Evolutionary conservation across 768 basidiomycete genomes (phyloP), one percentile per base, ranked within the genome.

Genomic region (Leucogyrophana mollusca): DNA sequence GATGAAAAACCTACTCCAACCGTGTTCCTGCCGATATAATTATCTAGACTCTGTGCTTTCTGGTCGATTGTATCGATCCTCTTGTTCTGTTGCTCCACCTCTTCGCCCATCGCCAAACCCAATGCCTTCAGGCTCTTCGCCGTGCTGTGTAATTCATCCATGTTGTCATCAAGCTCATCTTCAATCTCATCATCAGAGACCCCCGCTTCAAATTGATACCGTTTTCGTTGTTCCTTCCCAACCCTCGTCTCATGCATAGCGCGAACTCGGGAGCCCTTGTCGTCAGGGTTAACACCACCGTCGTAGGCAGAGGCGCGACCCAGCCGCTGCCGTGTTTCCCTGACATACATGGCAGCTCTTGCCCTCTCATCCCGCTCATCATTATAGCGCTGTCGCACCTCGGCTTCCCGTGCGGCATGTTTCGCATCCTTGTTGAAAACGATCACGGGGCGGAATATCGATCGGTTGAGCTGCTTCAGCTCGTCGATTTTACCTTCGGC

Each of bases 101-200:
- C 94, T 50, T 89, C 78, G 34, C 89, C 87, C 85, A 91, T 92
- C 4, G 87, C 83, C 50, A 74, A 74, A 6, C 87, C 90, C 16
- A 94, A 70, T 3, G 83, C 80, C 67, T 88, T 90, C 50, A 96
- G 74, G 37, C 81, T 73, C 69, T 84, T 88, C 2, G 89, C 81
- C 42, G 85, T 79, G 41, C 82, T 83, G 30, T 79, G 71, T 47
- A 95, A 87, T 65, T 94, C 93, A 61, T 90, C 83, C 21, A 99
- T 70, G 64, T 98, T 97, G 52, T 78, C 82, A 57, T 97, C 95
- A 30, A 99, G 58, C 67, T 98, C 94, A 56, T 97, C 87, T 70
- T 99, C 95, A 1, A 95, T 54, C 67, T 94, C 93, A 56, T 98
- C 94, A 58, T 99, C 95, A 6, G 87, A 90, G 2, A 78, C 90